Conservation (phyloP, 106 monocot genomes). For the Narthecium ossifragum region DNA sequence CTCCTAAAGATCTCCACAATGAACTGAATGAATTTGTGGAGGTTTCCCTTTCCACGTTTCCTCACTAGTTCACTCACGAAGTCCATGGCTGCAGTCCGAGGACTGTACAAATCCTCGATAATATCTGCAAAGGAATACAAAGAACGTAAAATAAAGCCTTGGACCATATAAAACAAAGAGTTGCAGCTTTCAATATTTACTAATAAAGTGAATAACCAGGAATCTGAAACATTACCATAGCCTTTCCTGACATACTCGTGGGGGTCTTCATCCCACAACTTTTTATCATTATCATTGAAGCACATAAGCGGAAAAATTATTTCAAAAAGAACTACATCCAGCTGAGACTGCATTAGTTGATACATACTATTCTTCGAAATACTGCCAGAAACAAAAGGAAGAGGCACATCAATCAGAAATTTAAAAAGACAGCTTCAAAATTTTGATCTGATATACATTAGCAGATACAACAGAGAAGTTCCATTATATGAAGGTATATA, state of each 20-base stretch:
- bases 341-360: conserved; percentile 71
- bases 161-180: neutral
- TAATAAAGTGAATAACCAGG: neutral
- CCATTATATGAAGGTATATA: no score
- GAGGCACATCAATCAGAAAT: conserved; percentile 1
- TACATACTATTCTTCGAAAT: conserved; percentile 83
- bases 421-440: no score
- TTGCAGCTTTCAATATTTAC: neutral
- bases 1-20: conserved; percentile 42
- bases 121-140: conserved; percentile 68
- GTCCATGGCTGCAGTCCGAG: conserved; percentile 97
- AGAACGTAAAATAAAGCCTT: no score
- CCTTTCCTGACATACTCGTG: conserved; percentile 99
- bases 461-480: no score
- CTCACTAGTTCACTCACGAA: conserved; percentile 95
- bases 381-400: conserved; percentile 36
- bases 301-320: conserved; percentile 98
- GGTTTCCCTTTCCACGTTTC: conserved; percentile 86
- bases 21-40: conserved; percentile 84
- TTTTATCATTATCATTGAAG: conserved; percentile 91
- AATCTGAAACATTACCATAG: conserved; percentile 58
- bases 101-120: conserved; percentile 98
- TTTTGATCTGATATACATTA: no score
- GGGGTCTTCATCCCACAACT: conserved; percentile 94
- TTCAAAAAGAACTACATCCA: conserved; percentile 87